These are phyloP conservation scores for Lupinus albus DNA, from an alignment of 306 rosid species.

Conservation along the genomic window DNA sequence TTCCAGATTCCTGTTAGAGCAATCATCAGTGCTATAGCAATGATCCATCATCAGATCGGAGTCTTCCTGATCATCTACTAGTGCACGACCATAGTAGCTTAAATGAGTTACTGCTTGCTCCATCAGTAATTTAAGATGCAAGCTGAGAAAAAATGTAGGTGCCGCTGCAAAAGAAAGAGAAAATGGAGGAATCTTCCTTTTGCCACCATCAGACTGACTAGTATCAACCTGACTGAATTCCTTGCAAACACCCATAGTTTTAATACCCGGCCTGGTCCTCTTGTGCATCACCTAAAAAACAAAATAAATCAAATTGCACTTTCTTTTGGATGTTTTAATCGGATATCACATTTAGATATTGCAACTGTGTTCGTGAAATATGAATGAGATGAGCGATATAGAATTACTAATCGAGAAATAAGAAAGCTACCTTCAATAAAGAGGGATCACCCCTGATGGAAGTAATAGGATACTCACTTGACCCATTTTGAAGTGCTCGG, in stretches of 20 bases:
- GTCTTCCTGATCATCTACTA: conserved; percentile 45
- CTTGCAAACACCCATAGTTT: conserved; percentile 49
- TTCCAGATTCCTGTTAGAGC: conserved; percentile 34
- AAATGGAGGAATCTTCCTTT: conserved; percentile 56
- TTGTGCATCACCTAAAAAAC: conserved; percentile 47
- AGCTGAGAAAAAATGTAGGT: conserved; percentile 64
- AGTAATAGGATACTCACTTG: conserved; percentile 43
- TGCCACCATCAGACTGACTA: conserved; percentile 43
- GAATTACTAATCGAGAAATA: background rate
- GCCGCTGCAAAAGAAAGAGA: conserved; percentile 69
- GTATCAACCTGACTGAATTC: conserved; percentile 49
- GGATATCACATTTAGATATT: background rate
- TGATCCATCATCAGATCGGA: conserved; percentile 45
- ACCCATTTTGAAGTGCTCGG: conserved; percentile 60
- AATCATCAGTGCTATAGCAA: conserved; percentile 36
- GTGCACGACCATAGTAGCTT: conserved; percentile 47
- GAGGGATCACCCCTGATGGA: conserved; percentile 39
- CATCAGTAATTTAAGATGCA: conserved; percentile 77
- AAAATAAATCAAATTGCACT: background rate
- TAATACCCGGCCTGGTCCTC: conserved; percentile 51
- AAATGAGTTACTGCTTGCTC: conserved; percentile 55
- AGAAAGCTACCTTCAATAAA: conserved; percentile 54
- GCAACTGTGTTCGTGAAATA: background rate
- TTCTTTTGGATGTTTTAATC: background rate
- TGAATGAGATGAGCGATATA: background rate